Evolutionary conservation across 192 early-diverging fungal genomes (phyloP).

Genomic region (Endogone sp.): DNA sequence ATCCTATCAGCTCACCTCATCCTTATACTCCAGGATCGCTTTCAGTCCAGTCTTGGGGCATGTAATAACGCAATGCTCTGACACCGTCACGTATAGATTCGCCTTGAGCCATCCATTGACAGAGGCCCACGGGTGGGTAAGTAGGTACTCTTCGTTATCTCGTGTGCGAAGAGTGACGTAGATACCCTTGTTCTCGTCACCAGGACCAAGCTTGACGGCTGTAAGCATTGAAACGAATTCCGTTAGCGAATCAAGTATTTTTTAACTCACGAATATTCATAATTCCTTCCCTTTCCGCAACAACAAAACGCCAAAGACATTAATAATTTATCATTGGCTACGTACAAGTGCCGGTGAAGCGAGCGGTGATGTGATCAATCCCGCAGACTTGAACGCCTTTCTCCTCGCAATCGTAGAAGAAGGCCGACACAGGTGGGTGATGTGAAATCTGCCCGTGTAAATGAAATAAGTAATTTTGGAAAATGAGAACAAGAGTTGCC

Average conservation of each 20-base stretch:
- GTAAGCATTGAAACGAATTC: neutral
- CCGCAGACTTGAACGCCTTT: slow-evolving; percentile 60
- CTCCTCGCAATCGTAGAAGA: slow-evolving; percentile 59
- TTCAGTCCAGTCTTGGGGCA: slow-evolving; percentile 62
- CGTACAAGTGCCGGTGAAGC: slow-evolving; percentile 67
- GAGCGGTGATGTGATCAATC: slow-evolving; percentile 67
- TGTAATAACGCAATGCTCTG: slow-evolving; percentile 54
- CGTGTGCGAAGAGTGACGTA: slow-evolving; percentile 55
- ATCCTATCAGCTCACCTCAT: slow-evolving; percentile 38
- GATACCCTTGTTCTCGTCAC: slow-evolving; percentile 59
- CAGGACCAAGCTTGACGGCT: slow-evolving; percentile 63
- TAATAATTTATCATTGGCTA: neutral
- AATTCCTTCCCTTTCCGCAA: neutral
- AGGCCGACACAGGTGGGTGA: slow-evolving; percentile 69
- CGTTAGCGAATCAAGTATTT: too few species aligned
- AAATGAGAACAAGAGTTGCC: too few species aligned
- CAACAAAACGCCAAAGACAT: neutral
- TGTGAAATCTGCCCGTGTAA: slow-evolving; percentile 65
- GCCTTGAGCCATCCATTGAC: slow-evolving; percentile 68
- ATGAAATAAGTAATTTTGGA: slow-evolving; percentile 57
- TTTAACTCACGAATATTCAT: too few species aligned
- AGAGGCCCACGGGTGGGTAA: slow-evolving; percentile 62
- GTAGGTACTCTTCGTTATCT: slow-evolving; percentile 60
- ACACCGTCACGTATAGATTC: slow-evolving; percentile 54
- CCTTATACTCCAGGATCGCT: slow-evolving; percentile 65